Percentiles rank a stretch among this genome's conserved stretches.
Conservation (phyloP, 352 stramenopile species). For the Phytophthora parvispora region DNA sequence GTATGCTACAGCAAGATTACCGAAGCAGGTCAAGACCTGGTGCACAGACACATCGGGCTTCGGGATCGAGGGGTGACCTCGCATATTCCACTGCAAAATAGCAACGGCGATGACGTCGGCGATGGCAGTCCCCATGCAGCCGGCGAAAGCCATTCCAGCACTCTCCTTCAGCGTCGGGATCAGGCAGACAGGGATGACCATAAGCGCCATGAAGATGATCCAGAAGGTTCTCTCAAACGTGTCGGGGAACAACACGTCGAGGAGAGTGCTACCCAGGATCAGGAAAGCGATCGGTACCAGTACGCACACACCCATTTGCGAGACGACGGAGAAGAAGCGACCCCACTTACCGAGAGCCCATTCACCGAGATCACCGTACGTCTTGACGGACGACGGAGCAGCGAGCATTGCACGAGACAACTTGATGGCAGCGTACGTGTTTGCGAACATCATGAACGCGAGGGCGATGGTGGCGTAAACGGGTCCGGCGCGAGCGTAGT, state of each 20-base stretch:
- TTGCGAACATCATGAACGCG: conserved; percentile 24
- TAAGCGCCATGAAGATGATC: conserved; percentile 24
- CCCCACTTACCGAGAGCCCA: conserved; percentile 22
- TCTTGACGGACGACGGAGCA: conserved; percentile 19
- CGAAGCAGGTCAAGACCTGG: conserved; percentile 20
- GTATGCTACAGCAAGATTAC: conserved; percentile 16
- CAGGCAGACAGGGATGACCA: conserved; percentile 25
- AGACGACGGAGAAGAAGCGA: conserved; percentile 21
- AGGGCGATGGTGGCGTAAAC: conserved; percentile 20
- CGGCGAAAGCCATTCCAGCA: conserved; percentile 20
- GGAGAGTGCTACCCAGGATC: conserved; percentile 20
- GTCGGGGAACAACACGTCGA: conserved; percentile 24
- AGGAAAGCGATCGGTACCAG: conserved; percentile 18
- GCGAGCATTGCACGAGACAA: conserved; percentile 21
- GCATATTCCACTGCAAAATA: conserved; percentile 22
- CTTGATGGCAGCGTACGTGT: conserved; percentile 16
- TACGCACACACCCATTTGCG: conserved; percentile 20
- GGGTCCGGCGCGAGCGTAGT: conserved; percentile 19
- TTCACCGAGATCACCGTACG: conserved; percentile 20
- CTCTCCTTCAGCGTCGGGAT: conserved; percentile 27
- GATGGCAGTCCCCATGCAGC: conserved; percentile 21
- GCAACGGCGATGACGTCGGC: conserved; percentile 22
- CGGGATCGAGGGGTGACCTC: conserved; percentile 22
- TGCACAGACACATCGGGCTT: conserved; percentile 11
- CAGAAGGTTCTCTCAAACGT: conserved; percentile 23